Conservation (phyloP, 2,329 filamentous ascomycete genomes). For the Didymella exigua region DNA sequence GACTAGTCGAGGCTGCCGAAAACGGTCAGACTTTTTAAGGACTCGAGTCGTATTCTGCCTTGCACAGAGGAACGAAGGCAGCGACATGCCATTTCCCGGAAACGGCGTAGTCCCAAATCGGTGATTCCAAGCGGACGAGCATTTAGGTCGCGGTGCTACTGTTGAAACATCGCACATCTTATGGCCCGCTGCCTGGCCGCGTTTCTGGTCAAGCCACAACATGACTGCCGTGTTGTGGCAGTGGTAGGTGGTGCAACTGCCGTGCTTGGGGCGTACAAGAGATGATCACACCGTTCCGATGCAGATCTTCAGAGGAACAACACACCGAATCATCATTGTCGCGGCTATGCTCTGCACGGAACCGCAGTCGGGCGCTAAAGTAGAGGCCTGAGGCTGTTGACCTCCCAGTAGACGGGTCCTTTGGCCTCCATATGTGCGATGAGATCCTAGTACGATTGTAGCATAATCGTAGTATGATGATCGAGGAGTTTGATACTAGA, state of each 20-base stretch:
- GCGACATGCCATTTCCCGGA: slow-evolving; percentile 1
- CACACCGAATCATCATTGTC: background rate
- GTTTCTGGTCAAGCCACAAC: background rate
- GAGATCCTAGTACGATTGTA: no score
- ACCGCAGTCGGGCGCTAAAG: background rate
- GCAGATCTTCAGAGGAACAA: background rate
- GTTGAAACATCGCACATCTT: slow-evolving; percentile 4
- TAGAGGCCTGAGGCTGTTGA: background rate
- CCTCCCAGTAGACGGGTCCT: no score
- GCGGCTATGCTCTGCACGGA: background rate
- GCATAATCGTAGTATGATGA: no score
- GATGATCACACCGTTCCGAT: background rate
- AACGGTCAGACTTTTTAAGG: background rate
- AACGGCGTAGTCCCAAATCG: no score
- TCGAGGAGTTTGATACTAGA: no score
- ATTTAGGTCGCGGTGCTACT: background rate
- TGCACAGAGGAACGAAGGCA: background rate
- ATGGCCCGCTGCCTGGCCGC: background rate
- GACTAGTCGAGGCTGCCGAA: background rate
- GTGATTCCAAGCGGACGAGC: background rate
- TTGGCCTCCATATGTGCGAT: no score
- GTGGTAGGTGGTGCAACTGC: background rate
- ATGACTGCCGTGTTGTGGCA: background rate
- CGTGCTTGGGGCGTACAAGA: background rate
- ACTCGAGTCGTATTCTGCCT: slow-evolving; percentile 2